Evolutionary conservation across 1,284 basidiomycete species (phyloP).

Genomic region (Apiotrichum sp.): DNA sequence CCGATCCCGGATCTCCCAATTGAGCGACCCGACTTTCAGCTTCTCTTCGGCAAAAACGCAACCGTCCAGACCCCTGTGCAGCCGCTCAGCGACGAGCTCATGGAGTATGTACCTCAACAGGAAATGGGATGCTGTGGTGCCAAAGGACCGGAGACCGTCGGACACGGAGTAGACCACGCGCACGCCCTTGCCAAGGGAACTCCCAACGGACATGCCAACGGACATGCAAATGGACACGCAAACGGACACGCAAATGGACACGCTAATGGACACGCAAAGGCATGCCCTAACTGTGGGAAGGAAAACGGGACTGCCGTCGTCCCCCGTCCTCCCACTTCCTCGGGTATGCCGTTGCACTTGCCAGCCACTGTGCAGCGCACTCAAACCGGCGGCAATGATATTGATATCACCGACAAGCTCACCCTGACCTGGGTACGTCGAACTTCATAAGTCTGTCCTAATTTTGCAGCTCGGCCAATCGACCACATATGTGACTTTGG

Average conservation of each 20-base stretch:
- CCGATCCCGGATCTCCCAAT: constrained; percentile 40
- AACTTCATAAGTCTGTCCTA: no score
- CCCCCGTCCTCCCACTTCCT: neutral
- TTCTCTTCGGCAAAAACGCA: constrained; percentile 28
- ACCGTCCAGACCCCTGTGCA: neutral
- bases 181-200: no score
- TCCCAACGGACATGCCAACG: constrained; percentile 4
- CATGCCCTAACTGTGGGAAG: no score
- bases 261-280: neutral
- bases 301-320: neutral
- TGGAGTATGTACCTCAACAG: neutral
- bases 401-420: constrained; percentile 40
- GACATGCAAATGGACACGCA: neutral
- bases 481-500: constrained; percentile 48
- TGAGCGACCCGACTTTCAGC: constrained; percentile 38
- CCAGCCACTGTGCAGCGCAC: constrained; percentile 6
- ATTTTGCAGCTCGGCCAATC: constrained; percentile 45
- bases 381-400: constrained; percentile 23
- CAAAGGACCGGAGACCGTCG: neutral
- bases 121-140: neutral
- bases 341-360: neutral
- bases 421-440: constrained; percentile 39
- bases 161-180: no score
- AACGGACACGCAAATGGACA: neutral
- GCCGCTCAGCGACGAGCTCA: neutral